Base-by-base conservation (phyloP, 1,139 yeast species). In the Scheffersomyces cryptocercus region DNA sequence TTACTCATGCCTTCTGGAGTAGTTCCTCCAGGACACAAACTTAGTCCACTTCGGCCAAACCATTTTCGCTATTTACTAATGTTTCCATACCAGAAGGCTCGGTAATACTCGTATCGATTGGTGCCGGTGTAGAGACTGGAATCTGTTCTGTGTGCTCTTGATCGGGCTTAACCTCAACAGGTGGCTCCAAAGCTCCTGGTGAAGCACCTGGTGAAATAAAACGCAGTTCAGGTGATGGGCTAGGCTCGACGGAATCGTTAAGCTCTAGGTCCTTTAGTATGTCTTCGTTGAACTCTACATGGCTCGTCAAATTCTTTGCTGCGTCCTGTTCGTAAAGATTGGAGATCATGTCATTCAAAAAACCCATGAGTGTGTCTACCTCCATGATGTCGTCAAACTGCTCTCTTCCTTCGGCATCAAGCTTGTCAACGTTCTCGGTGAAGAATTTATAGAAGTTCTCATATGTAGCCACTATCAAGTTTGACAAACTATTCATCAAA, bases 331-430 rank as follows among this genome's bases (percentile, higher is more conserved):
- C 62, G 35, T 54, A 51, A 38, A 61, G 47, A 13, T 54, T 54
- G 20, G 54, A 38, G 6, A 62, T 45, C 29, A 60, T 47, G 35
- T 62, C 69, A 43, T 59, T 63, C 53, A 81, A 67, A 54, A 78
- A 75, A 8, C 78, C 70, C 38, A 72, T 66, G 45, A 83, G 64
- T 0, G 81, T 69, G 51, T 82, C 91, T 16, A 79, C 71, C 45
- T 83, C 88, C 69, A 82, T 71, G 26, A 84, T 59, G 4, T 73
- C 75, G 16, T 64, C 64, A 3, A 58, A 49, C 24, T 65, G 38
- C 59, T 67, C 26, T 54, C 54, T 43, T 14, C 46, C 41, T 20
- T 55, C 56, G 9, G 57, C 57, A 11, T 53, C 53, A 6, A 52
- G 37, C 12, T 45, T 45, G n/a, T 53, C 53, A 30, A 54, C 48